Base-by-base conservation (phyloP, 2,329 filamentous ascomycete genomes). In the Pestalotiopsis sp. region DNA sequence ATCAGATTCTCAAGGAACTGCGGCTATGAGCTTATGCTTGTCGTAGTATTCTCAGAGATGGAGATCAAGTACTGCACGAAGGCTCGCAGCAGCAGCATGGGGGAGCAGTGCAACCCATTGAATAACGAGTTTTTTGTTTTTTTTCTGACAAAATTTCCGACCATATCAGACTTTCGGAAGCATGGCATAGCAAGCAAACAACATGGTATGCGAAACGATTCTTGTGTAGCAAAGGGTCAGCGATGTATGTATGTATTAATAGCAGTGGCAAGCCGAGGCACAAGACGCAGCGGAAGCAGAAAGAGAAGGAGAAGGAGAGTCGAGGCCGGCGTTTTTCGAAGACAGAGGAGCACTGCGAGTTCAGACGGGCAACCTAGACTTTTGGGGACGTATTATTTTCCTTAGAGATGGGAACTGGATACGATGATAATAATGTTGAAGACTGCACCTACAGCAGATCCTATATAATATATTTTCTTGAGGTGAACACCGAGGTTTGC, bases 1-100 rank as follows among this genome's bases (percentile, higher is more conserved):
- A 97, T 81, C 94, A 94, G 75, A 98, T 99, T 75, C 84, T 99
- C 74, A 90, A 92, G 77, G 94, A 96, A 79, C 83, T 99, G 73
- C 90, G 91, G 77, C 87, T 98, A 71, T 97, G 83, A 84, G 70
- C 68, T 40, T 27, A 17, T 23, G 52, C 20, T 61, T 17, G 20
- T 31, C 31, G 9, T 25, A n/a, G 45, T 38, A 41, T 60, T 61
- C 20, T 66, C 31, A 2, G 11, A 49, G n/a, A 38, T 52, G 36
- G 36, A 36, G 31, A 20, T 49, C 41, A 27, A 27, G 27, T 27
- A 27, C 14, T 36, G 38, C 40, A 27, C 14, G 7, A 20, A 52
- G 6, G 45, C 14, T 9, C 17, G 11, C 14, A 31, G 25, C 11
- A 52, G 45, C 25, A 57, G 14, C 41, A 56, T 57, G 40, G 65